Conservation (phyloP, 2,329 filamentous ascomycete genomes). For the Talaromyces sp. region DNA sequence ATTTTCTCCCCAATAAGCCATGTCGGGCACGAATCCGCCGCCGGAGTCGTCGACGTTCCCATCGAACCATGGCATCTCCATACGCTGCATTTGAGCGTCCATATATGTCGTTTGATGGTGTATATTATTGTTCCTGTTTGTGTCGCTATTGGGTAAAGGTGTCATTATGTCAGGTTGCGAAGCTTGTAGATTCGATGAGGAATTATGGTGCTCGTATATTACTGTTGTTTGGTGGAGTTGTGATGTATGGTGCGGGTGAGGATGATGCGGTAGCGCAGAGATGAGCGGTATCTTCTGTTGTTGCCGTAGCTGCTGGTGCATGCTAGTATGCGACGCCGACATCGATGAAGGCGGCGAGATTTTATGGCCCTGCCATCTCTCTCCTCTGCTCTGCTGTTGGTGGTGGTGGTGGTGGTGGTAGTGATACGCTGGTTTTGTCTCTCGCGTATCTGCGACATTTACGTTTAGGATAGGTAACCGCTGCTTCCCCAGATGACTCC, state of each 20-base stretch:
- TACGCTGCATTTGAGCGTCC: slow-evolving; percentile 3
- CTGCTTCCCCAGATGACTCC: slow-evolving; percentile 15
- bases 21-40: slow-evolving; percentile 18
- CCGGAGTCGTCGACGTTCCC: slow-evolving; percentile 17
- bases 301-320: background rate
- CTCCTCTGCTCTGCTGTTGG: background rate
- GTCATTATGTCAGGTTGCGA: background rate
- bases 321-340: background rate
- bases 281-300: background rate
- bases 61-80: slow-evolving; percentile 13
- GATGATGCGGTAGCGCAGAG: background rate
- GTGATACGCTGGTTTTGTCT: background rate
- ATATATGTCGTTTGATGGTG: background rate
- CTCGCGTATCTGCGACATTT: background rate
- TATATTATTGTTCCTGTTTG: background rate
- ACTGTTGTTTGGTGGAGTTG: background rate
- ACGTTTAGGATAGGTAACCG: background rate
- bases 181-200: background rate
- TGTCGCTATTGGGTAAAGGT: background rate
- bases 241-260: background rate
- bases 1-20: slow-evolving; percentile 14
- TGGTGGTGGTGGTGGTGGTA: background rate
- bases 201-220: background rate
- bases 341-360: background rate
- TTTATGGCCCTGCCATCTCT: background rate